Evolutionary conservation across 177 flowering plant species (phyloP), one percentile per base, ranked within the genome.

Genomic region (Vitis hybrid): DNA sequence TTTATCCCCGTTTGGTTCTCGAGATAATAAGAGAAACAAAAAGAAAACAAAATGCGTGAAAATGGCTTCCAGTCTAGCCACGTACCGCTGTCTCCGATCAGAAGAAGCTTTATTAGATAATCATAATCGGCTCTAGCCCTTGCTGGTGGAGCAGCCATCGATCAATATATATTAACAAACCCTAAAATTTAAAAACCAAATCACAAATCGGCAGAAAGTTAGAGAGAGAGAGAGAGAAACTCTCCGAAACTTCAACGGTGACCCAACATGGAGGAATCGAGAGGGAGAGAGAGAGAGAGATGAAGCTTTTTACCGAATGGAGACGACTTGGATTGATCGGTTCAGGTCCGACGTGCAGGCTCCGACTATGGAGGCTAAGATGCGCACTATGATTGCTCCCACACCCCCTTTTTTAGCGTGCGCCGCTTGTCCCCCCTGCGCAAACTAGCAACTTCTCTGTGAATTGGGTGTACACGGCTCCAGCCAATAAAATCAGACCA

Each of bases 71-170:
- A 7, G 47, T 38, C 47, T 13, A 24, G 56, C n/a, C 24, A 51
- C 87, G 64, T 72, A 87, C 91, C 91, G 74, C 91, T 89, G 64
- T 89, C 93, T 76, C 93, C 93, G 72, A 89, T 89, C 76, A 89
- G 72, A n/a, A 89, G 87, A 60, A 89, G 93, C 81, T 89, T 89
- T 60, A 87, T 85, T 64, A 89, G 91, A 78, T 82, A 89, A 79
- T 89, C 94, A 70, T 88, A 88, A 75, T 89, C 94, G 68, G 94
- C 91, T 59, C 91, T 73, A 66, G 94, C 90, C 74, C 94, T 85
- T n/a, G 91, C 88, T 68, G 94, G 89, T 72, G 91, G 89, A 83
- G 91, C 88, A 49, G 90, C 94, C 94, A 89, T 89, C 62, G 31
- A 68, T 57, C 18, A 6, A 28, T 50, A 13, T 15, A 54, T 24